Percentiles rank a stretch among this genome's conserved stretches.
Evolutionary conservation across 2,329 filamentous ascomycete genomes (phyloP).

Genomic region (Capronia americana): DNA sequence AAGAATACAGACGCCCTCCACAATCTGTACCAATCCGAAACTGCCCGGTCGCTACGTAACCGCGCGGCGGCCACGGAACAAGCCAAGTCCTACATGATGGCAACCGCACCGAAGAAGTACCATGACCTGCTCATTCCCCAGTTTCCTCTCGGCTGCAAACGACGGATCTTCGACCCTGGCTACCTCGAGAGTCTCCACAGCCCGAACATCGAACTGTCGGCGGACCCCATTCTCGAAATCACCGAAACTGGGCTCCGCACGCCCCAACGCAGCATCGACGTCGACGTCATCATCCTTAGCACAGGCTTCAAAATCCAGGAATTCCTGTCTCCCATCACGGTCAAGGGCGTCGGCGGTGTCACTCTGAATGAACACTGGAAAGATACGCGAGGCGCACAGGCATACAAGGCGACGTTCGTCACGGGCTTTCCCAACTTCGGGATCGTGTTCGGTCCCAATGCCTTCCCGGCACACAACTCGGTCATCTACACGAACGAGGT

Average conservation of each 20-base stretch:
- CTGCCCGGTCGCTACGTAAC: slow-evolving; percentile 6
- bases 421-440: slow-evolving; percentile 70
- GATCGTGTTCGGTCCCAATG: slow-evolving; percentile 64
- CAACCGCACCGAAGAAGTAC: slow-evolving; percentile 62
- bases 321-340: slow-evolving; percentile 46
- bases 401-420: slow-evolving; percentile 53
- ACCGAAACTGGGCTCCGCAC: slow-evolving; percentile 17
- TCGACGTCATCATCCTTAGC: slow-evolving; percentile 46
- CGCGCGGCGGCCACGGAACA: slow-evolving; percentile 12
- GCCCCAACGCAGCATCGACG: not conserved
- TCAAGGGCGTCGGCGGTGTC: slow-evolving; percentile 41
- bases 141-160: slow-evolving; percentile 67
- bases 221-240: slow-evolving; percentile 15
- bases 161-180: slow-evolving; percentile 64
- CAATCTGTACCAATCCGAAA: slow-evolving; percentile 50
- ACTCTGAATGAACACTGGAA: slow-evolving; percentile 44
- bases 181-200: slow-evolving; percentile 63
- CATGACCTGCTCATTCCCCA: slow-evolving; percentile 66
- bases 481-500: slow-evolving; percentile 67
- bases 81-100: slow-evolving; percentile 50
- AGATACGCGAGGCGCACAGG: slow-evolving; percentile 43
- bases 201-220: slow-evolving; percentile 59
- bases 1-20: slow-evolving; percentile 44
- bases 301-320: slow-evolving; percentile 47
- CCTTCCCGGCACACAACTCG: slow-evolving; percentile 65